Base-by-base conservation (phyloP, 192 early-diverging fungal genomes). In the Mortierella alpina region DNA sequence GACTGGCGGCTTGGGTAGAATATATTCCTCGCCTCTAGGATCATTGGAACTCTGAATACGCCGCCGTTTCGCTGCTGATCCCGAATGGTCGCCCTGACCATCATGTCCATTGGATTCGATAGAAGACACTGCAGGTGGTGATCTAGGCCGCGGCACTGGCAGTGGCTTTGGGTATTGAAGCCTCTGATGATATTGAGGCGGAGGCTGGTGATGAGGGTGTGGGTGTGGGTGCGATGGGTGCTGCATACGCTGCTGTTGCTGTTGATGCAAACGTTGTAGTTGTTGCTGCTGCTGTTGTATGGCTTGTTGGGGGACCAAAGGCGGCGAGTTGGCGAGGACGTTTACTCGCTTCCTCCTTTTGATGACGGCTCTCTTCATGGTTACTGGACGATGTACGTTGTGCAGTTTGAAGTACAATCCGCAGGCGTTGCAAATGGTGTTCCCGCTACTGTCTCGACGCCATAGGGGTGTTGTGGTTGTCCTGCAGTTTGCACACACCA, bases 341-440 rank as follows among this genome's bases (percentile, higher is more conserved):
- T 84, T 82, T 39, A 90, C 86, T 42, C 93, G 86, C 45, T 91
- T 91, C 50, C 93, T 83, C 22, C 94, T 89, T 74, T 92, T 94
- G 66, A 95, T 94, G 13, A 93, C 88, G 4, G 86, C 77, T 44
- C 91, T 81, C 77, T 92, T 93, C 93, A 95, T 93, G 15, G 88
- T 91, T 4, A 93, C 86, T 23, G 96, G 96, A 39, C 96, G 89
- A 49, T 92, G 85, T n/a, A 90, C 87, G 75, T 90, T 90, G 85
- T 98, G 94, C 46, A 96, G 88, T 72, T 93, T 94, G 70, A 86
- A 96, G 79, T 98, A 96, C 49, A 98, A 85, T 1, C 97, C 97
- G 67, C 94, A 95, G 9, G 94, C 94, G 68, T 95, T 95, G 72
- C 94, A 95, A 40, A 94, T 93, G 0, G 93, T 90, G 69, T 92